Base-by-base conservation (phyloP, 768 basidiomycete species). In the Mycena belliarum region DNA sequence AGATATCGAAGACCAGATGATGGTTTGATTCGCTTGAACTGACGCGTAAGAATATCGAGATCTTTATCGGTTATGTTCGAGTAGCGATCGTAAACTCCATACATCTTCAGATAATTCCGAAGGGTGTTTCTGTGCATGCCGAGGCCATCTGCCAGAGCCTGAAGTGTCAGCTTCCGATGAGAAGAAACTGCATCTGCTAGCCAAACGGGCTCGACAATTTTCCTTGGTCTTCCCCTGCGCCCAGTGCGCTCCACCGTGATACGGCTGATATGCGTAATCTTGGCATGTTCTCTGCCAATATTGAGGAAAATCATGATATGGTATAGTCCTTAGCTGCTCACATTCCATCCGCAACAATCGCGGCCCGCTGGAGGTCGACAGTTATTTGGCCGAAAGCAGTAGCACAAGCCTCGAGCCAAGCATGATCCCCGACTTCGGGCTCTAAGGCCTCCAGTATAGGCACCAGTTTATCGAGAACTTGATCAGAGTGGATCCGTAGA, bases 1-100 rank as follows among this genome's bases (percentile, higher is more conserved):
- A 68, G 26, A 35, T 72, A 73, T 3, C 59, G 46, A 2, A 72
- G 21, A 1, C 72, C 68, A 0, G 70, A 66, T 1, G 62, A 38
- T 5, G 72, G 72, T 28, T 52, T 61, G 10, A 21, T 9, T 1
- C 33, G 37, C 43, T 67, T 66, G 55, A 63, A 69, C 0, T 15
- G 38, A 4, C 32, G 20, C 6, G 66, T 44, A 0, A 68, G 49
- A 1, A 52, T 44, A 26, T 69, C 65, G 8, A 68, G 58, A 4
- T 65, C 64, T 16, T 41, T 26, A 42, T 70, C 52, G 16, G 54
- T 59, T n/a, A 69, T 57, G 12, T 43, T 25, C 9, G 65, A 61
- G 29, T 60, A 69, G 2, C 40, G 38, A 0, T 56, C 10, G 25
- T 64, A 57, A 15, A 69, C 50, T 4, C 50, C 32, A 21, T 64